Conservation (phyloP, 2,329 filamentous ascomycete genomes). For the Aspergillus viridinutans region DNA sequence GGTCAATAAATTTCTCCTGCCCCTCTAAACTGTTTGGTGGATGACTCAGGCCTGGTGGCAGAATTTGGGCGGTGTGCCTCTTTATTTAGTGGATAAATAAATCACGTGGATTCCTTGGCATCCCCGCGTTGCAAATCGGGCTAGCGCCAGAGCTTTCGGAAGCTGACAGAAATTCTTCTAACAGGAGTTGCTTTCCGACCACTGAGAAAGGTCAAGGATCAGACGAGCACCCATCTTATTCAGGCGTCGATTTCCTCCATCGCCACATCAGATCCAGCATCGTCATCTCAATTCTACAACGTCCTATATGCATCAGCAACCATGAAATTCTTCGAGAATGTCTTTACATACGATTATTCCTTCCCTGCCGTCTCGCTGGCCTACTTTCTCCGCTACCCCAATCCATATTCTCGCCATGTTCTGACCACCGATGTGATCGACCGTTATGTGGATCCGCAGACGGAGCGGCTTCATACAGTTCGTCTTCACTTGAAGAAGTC, state of each 20-base stretch:
- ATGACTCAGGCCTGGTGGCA: not conserved
- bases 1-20: not conserved
- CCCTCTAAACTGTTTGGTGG: not conserved
- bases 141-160: constrained; percentile 13
- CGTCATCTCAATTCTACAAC: not conserved
- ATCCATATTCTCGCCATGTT: constrained; percentile 63
- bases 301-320: constrained; percentile 25
- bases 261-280: constrained; percentile 5
- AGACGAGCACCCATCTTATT: constrained; percentile 10
- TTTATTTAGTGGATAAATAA: not conserved
- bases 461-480: constrained; percentile 57
- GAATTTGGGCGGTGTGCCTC: not conserved
- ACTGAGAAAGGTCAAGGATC: constrained; percentile 14
- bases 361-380: constrained; percentile 63
- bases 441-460: constrained; percentile 56
- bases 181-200: constrained; percentile 10
- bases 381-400: constrained; percentile 66
- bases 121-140: constrained; percentile 19
- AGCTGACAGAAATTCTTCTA: constrained; percentile 19
- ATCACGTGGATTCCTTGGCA: constrained; percentile 11
- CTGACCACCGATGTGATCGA: constrained; percentile 63
- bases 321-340: constrained; percentile 52
- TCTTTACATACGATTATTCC: constrained; percentile 60
- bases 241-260: constrained; percentile 3
- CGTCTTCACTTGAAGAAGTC: constrained; percentile 61